Evolutionary conservation across 257 asterid genomes (phyloP).

Genomic region (Solanum piurae): DNA sequence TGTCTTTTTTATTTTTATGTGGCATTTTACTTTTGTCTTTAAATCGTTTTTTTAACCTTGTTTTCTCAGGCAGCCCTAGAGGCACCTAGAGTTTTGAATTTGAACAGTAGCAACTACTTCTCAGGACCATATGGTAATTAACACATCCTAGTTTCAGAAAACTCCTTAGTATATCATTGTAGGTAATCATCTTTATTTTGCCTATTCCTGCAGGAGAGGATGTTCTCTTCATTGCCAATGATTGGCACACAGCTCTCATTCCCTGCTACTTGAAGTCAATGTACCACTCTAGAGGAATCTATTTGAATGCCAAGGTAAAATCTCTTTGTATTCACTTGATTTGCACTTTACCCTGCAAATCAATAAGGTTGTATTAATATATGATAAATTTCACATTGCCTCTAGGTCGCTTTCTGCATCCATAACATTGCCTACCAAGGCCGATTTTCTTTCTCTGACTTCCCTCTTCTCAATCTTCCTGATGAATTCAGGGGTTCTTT

Average conservation of each 20-base stretch:
- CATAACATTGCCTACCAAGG: constrained; percentile 99
- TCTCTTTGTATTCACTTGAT: background rate
- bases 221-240: constrained; percentile 82
- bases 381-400: background rate
- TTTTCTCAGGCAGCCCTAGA: constrained; percentile 79
- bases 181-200: background rate
- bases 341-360: background rate
- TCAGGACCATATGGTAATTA: constrained; percentile 82
- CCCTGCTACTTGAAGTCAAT: constrained; percentile 82
- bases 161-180: background rate
- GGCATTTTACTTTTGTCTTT: background rate
- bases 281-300: constrained; percentile 80
- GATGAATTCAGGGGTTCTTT: constrained; percentile 69
- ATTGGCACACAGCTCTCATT: constrained; percentile 92
- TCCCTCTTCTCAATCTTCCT: constrained; percentile 69
- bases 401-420: constrained; percentile 84
- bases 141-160: background rate
- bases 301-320: constrained; percentile 60
- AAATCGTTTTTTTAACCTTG: background rate
- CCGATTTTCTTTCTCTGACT: constrained; percentile 72
- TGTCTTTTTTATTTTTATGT: background rate
- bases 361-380: background rate
- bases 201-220: constrained; percentile 55
- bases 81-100: constrained; percentile 69
- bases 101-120: constrained; percentile 51